Percentiles rank a stretch among this genome's conserved stretches.
Evolutionary conservation across 208 protist genomes (phyloP).

Genomic region (Leishmania braziliensis): DNA sequence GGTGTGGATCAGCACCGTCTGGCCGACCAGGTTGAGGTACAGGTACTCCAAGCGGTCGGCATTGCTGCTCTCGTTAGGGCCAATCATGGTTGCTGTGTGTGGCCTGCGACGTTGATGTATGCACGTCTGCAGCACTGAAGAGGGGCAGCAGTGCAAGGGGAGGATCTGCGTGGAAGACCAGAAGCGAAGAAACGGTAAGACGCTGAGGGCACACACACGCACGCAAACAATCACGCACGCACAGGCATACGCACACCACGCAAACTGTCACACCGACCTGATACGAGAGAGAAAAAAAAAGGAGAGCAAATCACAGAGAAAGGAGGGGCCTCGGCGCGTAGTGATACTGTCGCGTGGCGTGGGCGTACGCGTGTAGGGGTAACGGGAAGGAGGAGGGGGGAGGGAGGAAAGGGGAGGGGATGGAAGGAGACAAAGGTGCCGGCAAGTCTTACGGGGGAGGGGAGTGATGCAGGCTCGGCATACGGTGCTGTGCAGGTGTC

Average conservation of each 20-base stretch:
- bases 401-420: background rate
- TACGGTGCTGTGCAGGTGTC: background rate
- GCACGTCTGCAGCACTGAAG: background rate
- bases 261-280: too few relatives aligned
- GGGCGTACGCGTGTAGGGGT: background rate
- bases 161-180: background rate
- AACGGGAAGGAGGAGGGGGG: background rate
- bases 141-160: background rate
- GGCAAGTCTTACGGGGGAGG: background rate
- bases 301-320: background rate
- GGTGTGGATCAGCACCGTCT: conserved; percentile 77
- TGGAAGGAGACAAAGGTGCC: background rate
- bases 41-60: conserved; percentile 84
- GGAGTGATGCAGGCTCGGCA: background rate
- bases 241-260: background rate
- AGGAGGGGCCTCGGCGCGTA: conserved; percentile 1
- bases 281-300: background rate
- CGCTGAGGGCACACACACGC: background rate
- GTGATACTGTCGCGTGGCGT: background rate
- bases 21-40: conserved; percentile 89
- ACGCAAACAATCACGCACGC: too few relatives aligned
- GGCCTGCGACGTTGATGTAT: background rate
- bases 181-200: background rate
- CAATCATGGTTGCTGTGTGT: conserved; percentile 22
- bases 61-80: conserved; percentile 65